phyloP scores from a whole-genome alignment of 371 early-diverging fungal genomes.

The Actinomortierella ambigua region DNA sequence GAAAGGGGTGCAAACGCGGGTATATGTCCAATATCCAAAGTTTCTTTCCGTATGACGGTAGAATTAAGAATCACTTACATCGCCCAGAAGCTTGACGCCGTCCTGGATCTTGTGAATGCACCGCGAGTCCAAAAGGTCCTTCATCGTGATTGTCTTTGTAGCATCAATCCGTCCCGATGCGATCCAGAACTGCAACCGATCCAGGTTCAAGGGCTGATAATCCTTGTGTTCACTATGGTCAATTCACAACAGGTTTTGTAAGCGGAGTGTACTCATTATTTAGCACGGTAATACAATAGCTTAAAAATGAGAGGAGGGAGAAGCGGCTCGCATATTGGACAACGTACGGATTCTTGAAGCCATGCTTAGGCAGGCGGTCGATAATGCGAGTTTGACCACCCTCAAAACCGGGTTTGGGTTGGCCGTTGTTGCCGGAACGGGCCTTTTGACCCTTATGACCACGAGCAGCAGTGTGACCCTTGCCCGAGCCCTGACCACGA shows the following conservation, averaged over 20 bases:
- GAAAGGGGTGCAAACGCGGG: too few species aligned
- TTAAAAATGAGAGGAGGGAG: background rate
- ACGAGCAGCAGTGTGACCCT: slow-evolving; percentile 90
- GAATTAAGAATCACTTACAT: slow-evolving; percentile 59
- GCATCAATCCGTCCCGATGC: slow-evolving; percentile 86
- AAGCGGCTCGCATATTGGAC: background rate
- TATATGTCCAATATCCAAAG: too few species aligned
- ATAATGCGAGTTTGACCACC: slow-evolving; percentile 94
- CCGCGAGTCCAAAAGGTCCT: slow-evolving; percentile 75
- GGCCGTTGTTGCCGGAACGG: slow-evolving; percentile 72
- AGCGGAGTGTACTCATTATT: background rate
- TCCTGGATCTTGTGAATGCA: slow-evolving; percentile 82
- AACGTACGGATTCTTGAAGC: slow-evolving; percentile 78
- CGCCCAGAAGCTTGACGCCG: slow-evolving; percentile 86
- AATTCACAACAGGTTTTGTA: background rate
- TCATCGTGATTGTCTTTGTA: slow-evolving; percentile 83
- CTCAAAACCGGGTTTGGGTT: slow-evolving; percentile 87
- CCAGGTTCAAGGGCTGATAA: slow-evolving; percentile 81
- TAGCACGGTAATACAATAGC: background rate
- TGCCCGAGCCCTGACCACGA: slow-evolving; percentile 85
- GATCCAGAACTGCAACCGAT: slow-evolving; percentile 92
- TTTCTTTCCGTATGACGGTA: too few species aligned
- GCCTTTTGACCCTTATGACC: slow-evolving; percentile 95
- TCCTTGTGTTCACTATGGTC: slow-evolving; percentile 62
- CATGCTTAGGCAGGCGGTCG: slow-evolving; percentile 89